Evolutionary conservation across 768 basidiomycete species (phyloP).

Genomic region (Tephrocybe rancida): DNA sequence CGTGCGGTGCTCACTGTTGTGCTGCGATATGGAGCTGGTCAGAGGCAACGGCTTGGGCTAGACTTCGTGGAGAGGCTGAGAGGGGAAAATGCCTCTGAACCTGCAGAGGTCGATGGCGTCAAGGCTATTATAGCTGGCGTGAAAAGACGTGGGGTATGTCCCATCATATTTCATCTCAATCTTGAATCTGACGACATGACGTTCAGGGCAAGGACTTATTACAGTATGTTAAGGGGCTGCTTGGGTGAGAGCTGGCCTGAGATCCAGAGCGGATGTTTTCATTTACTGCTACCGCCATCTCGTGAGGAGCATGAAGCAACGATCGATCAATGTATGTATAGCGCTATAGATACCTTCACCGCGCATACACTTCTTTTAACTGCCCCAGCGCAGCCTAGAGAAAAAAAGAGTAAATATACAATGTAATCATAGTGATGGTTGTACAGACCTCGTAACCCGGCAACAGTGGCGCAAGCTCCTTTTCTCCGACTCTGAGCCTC

Average conservation of each 20-base stretch:
- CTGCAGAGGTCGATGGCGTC: conserved; percentile 52
- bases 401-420: not conserved
- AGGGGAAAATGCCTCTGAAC: conserved; percentile 17
- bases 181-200: conserved; percentile 9
- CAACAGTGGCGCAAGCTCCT: conserved; percentile 56
- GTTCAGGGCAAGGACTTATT: conserved; percentile 69
- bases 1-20: conserved; percentile 73
- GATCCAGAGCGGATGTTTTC: no score
- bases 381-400: conserved; percentile 38
- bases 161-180: not conserved
- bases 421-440: not conserved
- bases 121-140: conserved; percentile 79
- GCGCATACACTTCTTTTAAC: conserved; percentile 39
- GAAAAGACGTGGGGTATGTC: conserved; percentile 71
- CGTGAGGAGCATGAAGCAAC: no score
- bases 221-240: conserved; percentile 68
- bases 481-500: conserved; percentile 63
- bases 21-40: conserved; percentile 64
- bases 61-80: conserved; percentile 19
- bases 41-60: conserved; percentile 47
- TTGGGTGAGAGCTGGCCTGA: conserved; percentile 50
- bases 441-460: conserved; percentile 68
- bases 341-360: conserved; percentile 7
- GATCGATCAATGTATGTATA: not conserved
- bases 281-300: no score